These are phyloP conservation scores for Lepidium didymum DNA, from an alignment of 345 rosid genomes.

Conservation along the genomic window DNA sequence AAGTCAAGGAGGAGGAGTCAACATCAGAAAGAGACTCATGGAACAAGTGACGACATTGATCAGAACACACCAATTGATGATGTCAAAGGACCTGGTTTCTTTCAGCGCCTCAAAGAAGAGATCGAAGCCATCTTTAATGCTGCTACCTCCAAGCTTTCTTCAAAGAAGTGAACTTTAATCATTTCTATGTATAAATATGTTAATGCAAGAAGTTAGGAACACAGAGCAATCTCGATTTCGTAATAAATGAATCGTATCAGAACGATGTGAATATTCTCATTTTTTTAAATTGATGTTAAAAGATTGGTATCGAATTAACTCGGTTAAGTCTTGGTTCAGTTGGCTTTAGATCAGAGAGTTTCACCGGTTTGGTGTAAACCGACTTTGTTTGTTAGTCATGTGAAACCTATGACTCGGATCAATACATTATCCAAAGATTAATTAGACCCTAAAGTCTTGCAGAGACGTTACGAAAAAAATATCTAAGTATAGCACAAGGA, in stretches of 20 bases:
- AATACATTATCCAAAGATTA: background rate
- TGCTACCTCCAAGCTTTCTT: constrained; percentile 26
- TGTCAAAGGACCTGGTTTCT: constrained; percentile 37
- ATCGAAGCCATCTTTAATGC: constrained; percentile 40
- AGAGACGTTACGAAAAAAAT: background rate
- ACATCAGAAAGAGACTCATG: constrained; percentile 45
- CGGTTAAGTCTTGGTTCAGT: background rate
- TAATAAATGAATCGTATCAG: background rate
- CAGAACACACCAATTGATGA: constrained; percentile 30
- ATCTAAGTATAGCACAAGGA: background rate
- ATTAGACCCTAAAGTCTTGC: background rate
- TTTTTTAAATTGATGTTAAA: too few species aligned
- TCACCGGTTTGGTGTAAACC: background rate
- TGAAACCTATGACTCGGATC: background rate
- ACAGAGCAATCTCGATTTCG: background rate
- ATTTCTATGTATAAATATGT: background rate
- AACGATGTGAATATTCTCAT: background rate
- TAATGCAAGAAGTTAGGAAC: background rate
- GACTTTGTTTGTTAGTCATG: background rate
- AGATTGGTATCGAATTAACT: too few species aligned
- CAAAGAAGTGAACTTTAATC: constrained; percentile 24
- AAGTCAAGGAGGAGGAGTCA: constrained; percentile 23
- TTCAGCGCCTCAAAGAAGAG: constrained; percentile 48
- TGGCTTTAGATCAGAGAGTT: background rate
- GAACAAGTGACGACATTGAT: constrained; percentile 39